Evolutionary conservation across 2,329 filamentous ascomycete genomes (phyloP).

Genomic region (Microascus cirrosus): DNA sequence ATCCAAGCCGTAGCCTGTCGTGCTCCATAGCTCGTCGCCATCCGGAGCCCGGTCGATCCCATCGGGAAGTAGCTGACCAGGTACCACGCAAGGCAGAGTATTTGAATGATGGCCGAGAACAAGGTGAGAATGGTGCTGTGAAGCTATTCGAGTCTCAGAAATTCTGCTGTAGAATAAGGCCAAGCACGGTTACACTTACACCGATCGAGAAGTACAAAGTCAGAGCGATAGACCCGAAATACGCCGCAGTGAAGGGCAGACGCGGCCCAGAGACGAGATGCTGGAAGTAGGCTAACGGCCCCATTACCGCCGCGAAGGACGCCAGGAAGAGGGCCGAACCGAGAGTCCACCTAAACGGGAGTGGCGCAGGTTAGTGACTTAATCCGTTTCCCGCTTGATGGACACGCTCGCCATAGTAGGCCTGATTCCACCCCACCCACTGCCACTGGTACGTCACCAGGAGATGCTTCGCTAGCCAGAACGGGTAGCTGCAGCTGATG

Average conservation of each 20-base stretch:
- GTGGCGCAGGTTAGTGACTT: not conserved
- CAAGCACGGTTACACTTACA: conserved; percentile 45
- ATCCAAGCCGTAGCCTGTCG: conserved; percentile 82
- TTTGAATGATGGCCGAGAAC: conserved; percentile 70
- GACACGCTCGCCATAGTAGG: not conserved
- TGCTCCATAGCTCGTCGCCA: conserved; percentile 78
- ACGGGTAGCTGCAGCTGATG: conserved; percentile 22
- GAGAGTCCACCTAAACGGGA: conserved; percentile 68
- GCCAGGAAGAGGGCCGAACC: conserved; percentile 82
- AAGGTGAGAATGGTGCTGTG: conserved; percentile 77
- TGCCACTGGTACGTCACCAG: conserved; percentile 8
- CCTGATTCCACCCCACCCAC: not conserved
- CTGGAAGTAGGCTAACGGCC: conserved; percentile 68
- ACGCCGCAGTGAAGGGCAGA: conserved; percentile 84
- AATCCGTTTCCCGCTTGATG: not conserved
- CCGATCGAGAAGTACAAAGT: conserved; percentile 89
- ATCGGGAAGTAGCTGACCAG: conserved; percentile 96
- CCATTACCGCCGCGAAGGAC: conserved; percentile 93
- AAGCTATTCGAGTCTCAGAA: conserved; percentile 43
- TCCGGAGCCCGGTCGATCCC: conserved; percentile 78
- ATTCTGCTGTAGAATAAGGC: not conserved
- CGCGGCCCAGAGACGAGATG: conserved; percentile 78
- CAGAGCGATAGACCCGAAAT: conserved; percentile 84
- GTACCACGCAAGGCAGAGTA: conserved; percentile 82
- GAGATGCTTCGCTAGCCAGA: conserved; percentile 13